phyloP scores from a whole-genome alignment of 2,329 filamentous ascomycete genomes.

The Alternaria postmessia region DNA sequence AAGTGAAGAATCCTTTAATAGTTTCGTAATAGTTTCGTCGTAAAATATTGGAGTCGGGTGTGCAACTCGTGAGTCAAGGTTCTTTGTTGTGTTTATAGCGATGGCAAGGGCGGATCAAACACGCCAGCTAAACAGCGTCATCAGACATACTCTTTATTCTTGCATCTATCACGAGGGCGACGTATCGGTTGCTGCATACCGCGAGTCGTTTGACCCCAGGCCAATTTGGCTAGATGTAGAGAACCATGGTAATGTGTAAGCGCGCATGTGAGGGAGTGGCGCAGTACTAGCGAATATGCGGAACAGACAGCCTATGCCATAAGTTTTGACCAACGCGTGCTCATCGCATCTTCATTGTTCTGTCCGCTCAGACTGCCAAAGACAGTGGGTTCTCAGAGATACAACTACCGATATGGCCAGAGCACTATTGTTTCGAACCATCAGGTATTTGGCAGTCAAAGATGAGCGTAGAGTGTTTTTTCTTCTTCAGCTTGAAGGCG shows the following conservation, averaged over 20 bases:
- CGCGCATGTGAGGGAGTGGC: not conserved
- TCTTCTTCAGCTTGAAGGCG: not conserved
- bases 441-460: not conserved
- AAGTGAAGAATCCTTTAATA: not conserved
- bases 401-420: not conserved
- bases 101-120: not conserved
- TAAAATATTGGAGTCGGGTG: not conserved
- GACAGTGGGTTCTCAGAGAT: not conserved
- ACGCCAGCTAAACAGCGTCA: not conserved
- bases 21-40: not conserved
- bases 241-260: not conserved
- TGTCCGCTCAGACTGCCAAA: not conserved
- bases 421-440: not conserved
- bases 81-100: constrained; percentile 7
- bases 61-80: not conserved
- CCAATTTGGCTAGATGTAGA: not conserved
- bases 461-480: not conserved
- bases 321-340: not conserved
- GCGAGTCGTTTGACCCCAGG: not conserved
- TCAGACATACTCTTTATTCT: not conserved
- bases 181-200: not conserved
- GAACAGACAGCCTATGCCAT: not conserved
- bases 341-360: not conserved
- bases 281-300: not conserved
- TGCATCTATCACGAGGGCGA: not conserved